Base-by-base conservation (phyloP, 805 yeast genomes). In the Lachancea meyersii region DNA sequence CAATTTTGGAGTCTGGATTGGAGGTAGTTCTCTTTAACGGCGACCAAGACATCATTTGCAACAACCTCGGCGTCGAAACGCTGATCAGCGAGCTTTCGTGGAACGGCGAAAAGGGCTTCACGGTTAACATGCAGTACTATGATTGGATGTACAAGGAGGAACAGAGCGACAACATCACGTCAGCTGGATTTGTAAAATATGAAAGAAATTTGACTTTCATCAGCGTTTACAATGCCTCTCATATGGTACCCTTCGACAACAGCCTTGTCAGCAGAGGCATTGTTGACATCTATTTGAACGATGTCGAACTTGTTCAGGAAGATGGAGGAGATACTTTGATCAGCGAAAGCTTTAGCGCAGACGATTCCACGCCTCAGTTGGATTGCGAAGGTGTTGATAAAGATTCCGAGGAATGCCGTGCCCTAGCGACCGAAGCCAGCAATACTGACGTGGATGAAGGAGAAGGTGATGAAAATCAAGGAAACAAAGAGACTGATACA, bases 221-320 rank as follows among this genome's bases (percentile, higher is more conserved):
- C 24, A 77, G 78, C 44, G 77, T 91, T 1, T 76, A 65, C 58
- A 77, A 86, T 52, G 78, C 95, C 0, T 82, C 95, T 3, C 97
- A 93, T 58, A 91, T 93, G 97, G 93, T 88, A 20, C 95, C 97
- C 1, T 81, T 76, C 50, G 97, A 89, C 59, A 65, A 76, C 40
- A 84, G 93, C 1, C 77, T 72, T 35, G 71, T 75, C 21, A 75
- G 89, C 6, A 71, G 88, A 50, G 86, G 87, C 14, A 63, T 89
- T 47, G 65, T 88, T 31, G 88, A 86, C 41, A 59, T 69, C n/a
- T 52, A 51, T 30, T 34, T 59, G 40, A 70, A 65, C 64, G 71
- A 61, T 70, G 79, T 67, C 62, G 79, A 67, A 64, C 76, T 63
- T 67, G 71, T 48, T 66, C 78, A 76, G 40, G 76, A 70, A 38